A percentile compares a stretch with the other conserved stretches of the same genome.
phyloP scores from a whole-genome alignment of 352 stramenopile genomes.

The Pythium myriotylum region DNA sequence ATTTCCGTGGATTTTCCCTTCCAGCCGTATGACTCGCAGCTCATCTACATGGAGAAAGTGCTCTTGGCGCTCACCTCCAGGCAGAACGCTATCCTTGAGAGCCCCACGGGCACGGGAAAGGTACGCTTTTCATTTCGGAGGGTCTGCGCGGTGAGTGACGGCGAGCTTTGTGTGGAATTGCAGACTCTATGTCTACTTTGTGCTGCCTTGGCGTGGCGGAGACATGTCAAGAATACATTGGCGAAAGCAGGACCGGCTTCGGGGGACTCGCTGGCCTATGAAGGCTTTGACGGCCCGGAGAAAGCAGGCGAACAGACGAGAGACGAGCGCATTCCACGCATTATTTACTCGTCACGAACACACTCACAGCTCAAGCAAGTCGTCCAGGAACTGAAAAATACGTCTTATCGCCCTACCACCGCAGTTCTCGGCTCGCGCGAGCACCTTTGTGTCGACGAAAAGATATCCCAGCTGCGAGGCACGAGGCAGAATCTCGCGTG shows the following conservation, averaged over 20 bases:
- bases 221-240: constrained; percentile 70
- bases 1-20: constrained; percentile 97
- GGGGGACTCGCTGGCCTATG: constrained; percentile 42
- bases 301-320: constrained; percentile 24
- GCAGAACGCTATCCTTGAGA: constrained; percentile 97
- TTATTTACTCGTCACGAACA: constrained; percentile 98
- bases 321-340: constrained; percentile 72
- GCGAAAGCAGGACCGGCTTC: not conserved
- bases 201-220: constrained; percentile 92
- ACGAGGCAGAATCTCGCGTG: constrained; percentile 89
- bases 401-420: constrained; percentile 88
- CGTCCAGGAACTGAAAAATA: constrained; percentile 95
- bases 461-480: constrained; percentile 86
- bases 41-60: constrained; percentile 97
- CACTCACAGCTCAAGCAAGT: constrained; percentile 99
- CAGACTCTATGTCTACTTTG: constrained; percentile 97
- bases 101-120: constrained; percentile 98
- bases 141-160: too few relatives aligned
- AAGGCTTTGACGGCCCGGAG: constrained; percentile 38
- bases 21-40: constrained; percentile 95
- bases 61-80: constrained; percentile 88
- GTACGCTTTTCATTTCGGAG: constrained; percentile 30
- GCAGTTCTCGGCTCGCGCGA: constrained; percentile 94
- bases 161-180: too few relatives aligned
- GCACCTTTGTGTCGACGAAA: constrained; percentile 97